Base-by-base conservation (phyloP, 1,284 basidiomycete genomes). In the Gastroboletus turbinatus region DNA sequence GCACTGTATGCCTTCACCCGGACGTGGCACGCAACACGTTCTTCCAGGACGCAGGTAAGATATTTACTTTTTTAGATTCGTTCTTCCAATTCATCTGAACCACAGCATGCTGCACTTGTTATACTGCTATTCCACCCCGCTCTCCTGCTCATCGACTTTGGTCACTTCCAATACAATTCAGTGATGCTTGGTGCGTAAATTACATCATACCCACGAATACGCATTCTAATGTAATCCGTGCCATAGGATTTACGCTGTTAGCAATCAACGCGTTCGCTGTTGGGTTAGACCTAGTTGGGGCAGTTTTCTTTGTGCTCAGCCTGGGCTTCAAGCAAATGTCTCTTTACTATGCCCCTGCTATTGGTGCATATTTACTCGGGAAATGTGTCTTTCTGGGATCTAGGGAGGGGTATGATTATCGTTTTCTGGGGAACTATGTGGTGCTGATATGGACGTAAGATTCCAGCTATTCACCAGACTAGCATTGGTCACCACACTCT, bases 271-370 rank as follows among this genome's bases (percentile, higher is more conserved):
- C 82, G 62, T 90, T 96, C 50, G 83, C 86, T 6, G 68, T 69
- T 2, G 87, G 83, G 8, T 76, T 80, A 30, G 93, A 98, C 68
- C 70, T 91, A 4, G 62, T 85, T 0, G 95, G 92, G 1, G 91
- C 92, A 7, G 68, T 91, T n/a, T 84, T 79, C 59, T 96, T 97
- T 63, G 89, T 92, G 9, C 76, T 87, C 33, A 90, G 90, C 62
- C 79, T 98, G 17, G 82, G 88, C 4, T 97, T 97, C 80, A 97
- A 98, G 72, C 95, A 97, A 72, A 97, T 97, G 94, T 88, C 92
- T 5, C 76, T 98, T 13, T 97, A 96, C 71, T 98, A 94, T 70
- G 90, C 92, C 0, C 96, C 96, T 8, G 94, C 90, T 1, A 82
- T 96, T 21, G 90, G 93, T 39, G 83, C 87, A 0, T 96, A 94